Percentiles rank a stretch among this genome's conserved stretches.
Evolutionary conservation across 83 land plant species (phyloP).

Genomic region (Thuja plicata): DNA sequence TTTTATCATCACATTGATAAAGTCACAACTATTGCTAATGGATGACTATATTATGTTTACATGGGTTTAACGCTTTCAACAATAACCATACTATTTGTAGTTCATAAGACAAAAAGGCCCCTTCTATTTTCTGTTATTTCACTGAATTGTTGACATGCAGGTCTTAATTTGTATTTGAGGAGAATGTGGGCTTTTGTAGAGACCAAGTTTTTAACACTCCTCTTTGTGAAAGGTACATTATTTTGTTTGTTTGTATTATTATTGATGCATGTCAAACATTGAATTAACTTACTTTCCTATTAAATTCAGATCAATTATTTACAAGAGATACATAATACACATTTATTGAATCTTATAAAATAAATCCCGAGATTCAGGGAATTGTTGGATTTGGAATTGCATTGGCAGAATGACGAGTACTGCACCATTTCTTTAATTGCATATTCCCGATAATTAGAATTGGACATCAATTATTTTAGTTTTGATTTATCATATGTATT

Average conservation of each 20-base stretch:
- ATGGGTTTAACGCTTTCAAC: neutral
- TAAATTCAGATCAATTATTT: neutral
- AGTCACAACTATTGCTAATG: neutral
- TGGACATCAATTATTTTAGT: neutral
- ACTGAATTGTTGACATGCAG: slow-evolving; percentile 33
- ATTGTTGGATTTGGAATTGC: slow-evolving; percentile 98
- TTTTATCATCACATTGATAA: neutral
- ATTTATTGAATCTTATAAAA: neutral
- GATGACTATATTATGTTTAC: neutral
- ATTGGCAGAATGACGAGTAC: slow-evolving; percentile 82
- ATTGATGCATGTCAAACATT: neutral
- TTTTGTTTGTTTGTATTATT: neutral
- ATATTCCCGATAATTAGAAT: slow-evolving; percentile 1
- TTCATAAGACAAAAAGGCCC: neutral
- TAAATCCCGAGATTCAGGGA: slow-evolving; percentile 47
- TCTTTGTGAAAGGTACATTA: slow-evolving; percentile 86
- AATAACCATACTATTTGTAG: neutral
- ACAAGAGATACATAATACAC: neutral
- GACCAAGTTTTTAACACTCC: slow-evolving; percentile 96
- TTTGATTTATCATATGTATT: neutral
- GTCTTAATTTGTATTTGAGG: slow-evolving; percentile 94
- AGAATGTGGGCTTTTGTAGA: slow-evolving; percentile 97
- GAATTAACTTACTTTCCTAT: neutral
- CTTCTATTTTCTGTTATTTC: neutral
- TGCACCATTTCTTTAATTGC: neutral